phyloP scores from a whole-genome alignment of 306 rosid genomes.

The Vigna radiata region DNA sequence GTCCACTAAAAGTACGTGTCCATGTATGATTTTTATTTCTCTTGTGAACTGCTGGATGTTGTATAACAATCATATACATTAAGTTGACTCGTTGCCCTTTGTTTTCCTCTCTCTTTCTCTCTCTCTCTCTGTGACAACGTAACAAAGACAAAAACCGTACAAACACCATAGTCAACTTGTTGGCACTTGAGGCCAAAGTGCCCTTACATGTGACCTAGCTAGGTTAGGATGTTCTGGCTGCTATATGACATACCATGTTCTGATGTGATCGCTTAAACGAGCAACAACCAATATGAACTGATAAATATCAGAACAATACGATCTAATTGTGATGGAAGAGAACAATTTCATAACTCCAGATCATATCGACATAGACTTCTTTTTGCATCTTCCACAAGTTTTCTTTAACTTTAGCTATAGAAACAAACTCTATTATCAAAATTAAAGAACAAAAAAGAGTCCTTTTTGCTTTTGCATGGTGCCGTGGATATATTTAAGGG shows the following conservation, averaged over 20 bases:
- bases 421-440: slow-evolving; percentile 4
- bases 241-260: not conserved
- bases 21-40: slow-evolving; percentile 30
- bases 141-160: slow-evolving; percentile 52
- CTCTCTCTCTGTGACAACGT: slow-evolving; percentile 41
- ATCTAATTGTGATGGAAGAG: slow-evolving; percentile 2
- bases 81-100: slow-evolving; percentile 42
- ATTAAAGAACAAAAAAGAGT: not conserved
- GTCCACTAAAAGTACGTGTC: slow-evolving; percentile 41
- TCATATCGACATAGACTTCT: not conserved
- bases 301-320: not conserved
- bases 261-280: slow-evolving; percentile 22
- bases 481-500: slow-evolving; percentile 25
- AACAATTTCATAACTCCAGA: not conserved
- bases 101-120: slow-evolving; percentile 19
- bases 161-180: slow-evolving; percentile 53
- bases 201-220: slow-evolving; percentile 35
- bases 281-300: not conserved
- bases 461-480: slow-evolving; percentile 35
- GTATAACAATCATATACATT: slow-evolving; percentile 46
- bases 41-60: slow-evolving; percentile 24
- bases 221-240: slow-evolving; percentile 31
- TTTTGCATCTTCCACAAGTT: not conserved
- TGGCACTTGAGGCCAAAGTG: slow-evolving; percentile 44
- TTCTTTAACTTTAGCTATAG: not conserved